phyloP scores from a whole-genome alignment of 345 rosid genomes.

The Brassica rapa region DNA sequence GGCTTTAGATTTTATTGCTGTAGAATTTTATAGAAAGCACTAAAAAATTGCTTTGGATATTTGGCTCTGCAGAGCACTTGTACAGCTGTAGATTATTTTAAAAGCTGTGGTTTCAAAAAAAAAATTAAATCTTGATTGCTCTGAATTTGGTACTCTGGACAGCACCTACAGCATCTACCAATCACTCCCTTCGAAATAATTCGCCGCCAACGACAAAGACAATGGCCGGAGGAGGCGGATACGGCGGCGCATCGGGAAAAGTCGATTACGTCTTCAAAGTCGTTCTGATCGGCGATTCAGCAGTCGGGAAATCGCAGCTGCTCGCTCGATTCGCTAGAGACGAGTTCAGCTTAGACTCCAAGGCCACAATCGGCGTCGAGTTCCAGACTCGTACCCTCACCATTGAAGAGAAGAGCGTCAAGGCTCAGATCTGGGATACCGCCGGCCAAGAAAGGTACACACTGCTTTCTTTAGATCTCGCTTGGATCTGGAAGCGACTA shows the following conservation, averaged over 20 bases:
- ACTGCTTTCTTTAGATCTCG: neutral
- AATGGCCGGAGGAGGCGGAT: conserved; percentile 68
- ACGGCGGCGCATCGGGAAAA: conserved; percentile 62
- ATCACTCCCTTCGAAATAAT: no score
- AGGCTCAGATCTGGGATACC: conserved; percentile 99
- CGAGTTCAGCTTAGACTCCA: conserved; percentile 86
- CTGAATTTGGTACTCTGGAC: no score
- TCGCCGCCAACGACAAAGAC: neutral
- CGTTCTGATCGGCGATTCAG: conserved; percentile 90
- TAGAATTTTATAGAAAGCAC: no score
- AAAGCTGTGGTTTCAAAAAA: no score
- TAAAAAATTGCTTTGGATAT: no score
- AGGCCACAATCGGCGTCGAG: conserved; percentile 94
- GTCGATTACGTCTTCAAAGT: conserved; percentile 83
- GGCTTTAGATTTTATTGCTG: no score
- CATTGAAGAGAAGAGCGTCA: conserved; percentile 74
- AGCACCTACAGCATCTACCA: no score
- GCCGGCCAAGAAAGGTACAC: conserved; percentile 91
- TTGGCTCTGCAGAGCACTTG: no score
- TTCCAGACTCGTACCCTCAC: conserved; percentile 78
- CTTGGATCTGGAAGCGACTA: conserved; percentile 33
- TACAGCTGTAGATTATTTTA: no score
- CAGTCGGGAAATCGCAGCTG: conserved; percentile 89
- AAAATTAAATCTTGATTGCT: no score
- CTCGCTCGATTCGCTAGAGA: conserved; percentile 81